Evolutionary conservation across 495 filamentous ascomycete genomes (phyloP).

Genomic region (Bryoglossum gracile): DNA sequence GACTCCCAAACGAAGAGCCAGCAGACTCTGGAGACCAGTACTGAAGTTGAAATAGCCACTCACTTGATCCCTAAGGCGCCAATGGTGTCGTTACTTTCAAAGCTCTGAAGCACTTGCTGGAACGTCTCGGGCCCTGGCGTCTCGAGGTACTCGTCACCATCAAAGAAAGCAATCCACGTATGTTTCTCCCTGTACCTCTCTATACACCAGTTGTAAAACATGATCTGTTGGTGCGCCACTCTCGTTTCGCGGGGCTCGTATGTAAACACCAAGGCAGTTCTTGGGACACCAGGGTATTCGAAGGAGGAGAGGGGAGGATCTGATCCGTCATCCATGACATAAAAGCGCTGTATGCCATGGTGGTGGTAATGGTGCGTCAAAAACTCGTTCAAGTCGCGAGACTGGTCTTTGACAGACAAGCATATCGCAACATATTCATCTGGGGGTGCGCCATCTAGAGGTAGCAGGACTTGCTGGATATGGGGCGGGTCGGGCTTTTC

Average conservation of each 20-base stretch:
- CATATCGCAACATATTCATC: slow-evolving; percentile 25
- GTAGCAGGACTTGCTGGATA: no score
- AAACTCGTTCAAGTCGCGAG: slow-evolving; percentile 21
- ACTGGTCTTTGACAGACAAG: slow-evolving; percentile 21
- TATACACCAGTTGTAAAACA: slow-evolving; percentile 11
- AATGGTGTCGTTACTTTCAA: slow-evolving; percentile 4
- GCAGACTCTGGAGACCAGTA: no score
- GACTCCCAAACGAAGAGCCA: no score
- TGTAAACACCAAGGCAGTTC: slow-evolving; percentile 14
- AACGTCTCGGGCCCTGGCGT: slow-evolving; percentile 5
- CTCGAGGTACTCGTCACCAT: slow-evolving; percentile 19
- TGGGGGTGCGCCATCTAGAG: background rate
- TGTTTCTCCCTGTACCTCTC: slow-evolving; percentile 5
- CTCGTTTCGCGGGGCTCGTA: slow-evolving; percentile 2
- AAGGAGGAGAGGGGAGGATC: slow-evolving; percentile 14
- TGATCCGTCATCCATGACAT: slow-evolving; percentile 27
- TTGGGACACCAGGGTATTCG: slow-evolving; percentile 14
- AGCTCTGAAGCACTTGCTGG: background rate
- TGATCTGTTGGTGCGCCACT: slow-evolving; percentile 1
- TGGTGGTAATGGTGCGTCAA: slow-evolving; percentile 26
- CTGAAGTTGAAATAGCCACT: no score
- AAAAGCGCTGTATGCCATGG: slow-evolving; percentile 24
- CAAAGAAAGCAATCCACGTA: slow-evolving; percentile 20
- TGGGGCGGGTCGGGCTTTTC: no score
- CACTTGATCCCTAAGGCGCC: slow-evolving; percentile 18